A percentile compares a stretch with the other conserved stretches of the same genome.
phyloP scores from a whole-genome alignment of 371 early-diverging fungal genomes.

The Funneliformis caledonium region DNA sequence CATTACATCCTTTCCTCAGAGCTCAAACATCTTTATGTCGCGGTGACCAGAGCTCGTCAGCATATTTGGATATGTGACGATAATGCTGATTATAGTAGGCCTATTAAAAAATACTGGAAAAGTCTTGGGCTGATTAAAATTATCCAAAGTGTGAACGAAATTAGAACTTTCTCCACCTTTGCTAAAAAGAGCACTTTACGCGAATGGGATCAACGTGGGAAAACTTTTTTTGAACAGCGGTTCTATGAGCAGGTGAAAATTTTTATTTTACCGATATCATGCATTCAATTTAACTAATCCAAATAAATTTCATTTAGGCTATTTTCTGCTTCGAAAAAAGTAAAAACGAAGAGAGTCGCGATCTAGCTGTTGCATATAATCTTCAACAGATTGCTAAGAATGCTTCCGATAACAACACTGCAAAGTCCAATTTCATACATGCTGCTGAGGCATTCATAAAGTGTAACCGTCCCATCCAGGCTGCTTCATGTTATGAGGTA shows the following conservation, averaged over 20 bases:
- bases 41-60: slow-evolving; percentile 28
- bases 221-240: neutral
- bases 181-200: slow-evolving; percentile 7
- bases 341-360: neutral
- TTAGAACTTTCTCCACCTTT: neutral
- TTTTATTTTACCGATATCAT: neutral
- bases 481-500: slow-evolving; percentile 35
- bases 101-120: slow-evolving; percentile 18
- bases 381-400: slow-evolving; percentile 8
- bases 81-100: neutral
- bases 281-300: neutral
- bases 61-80: slow-evolving; percentile 21
- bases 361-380: slow-evolving; percentile 21
- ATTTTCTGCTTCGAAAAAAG: slow-evolving; percentile 8
- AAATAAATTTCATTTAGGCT: neutral
- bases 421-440: neutral
- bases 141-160: neutral
- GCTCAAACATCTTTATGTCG: slow-evolving; percentile 34
- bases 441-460: slow-evolving; percentile 15
- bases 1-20: slow-evolving; percentile 37
- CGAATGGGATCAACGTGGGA: slow-evolving; percentile 19
- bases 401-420: neutral
- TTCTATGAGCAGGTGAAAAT: slow-evolving; percentile 27
- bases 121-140: neutral
- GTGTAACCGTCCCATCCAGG: neutral